A percentile compares a stretch with the other conserved stretches of the same genome.
Evolutionary conservation across 2,329 filamentous ascomycete species (phyloP).

Genomic region (Coleophoma eucalyptorum): DNA sequence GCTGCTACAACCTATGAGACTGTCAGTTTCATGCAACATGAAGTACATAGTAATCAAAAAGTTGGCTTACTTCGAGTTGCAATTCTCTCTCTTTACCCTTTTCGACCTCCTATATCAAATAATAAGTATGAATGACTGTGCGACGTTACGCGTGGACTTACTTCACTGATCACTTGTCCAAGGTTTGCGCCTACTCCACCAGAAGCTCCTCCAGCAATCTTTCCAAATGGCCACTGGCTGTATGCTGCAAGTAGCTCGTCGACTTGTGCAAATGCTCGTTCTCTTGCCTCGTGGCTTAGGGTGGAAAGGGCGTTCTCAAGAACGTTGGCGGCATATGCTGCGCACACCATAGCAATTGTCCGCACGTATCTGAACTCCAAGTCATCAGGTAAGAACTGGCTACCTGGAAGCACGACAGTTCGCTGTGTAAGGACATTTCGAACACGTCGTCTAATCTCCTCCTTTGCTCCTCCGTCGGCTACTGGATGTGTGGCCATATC

Average conservation of each 20-base stretch:
- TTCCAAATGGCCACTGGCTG: constrained; percentile 94
- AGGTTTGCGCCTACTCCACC: constrained; percentile 90
- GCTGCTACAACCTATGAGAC: constrained; percentile 69
- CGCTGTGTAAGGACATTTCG: constrained; percentile 89
- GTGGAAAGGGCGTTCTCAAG: constrained; percentile 96
- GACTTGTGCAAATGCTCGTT: constrained; percentile 93
- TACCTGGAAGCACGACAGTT: constrained; percentile 83
- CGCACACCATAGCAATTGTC: constrained; percentile 95
- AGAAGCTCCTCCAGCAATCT: constrained; percentile 66
- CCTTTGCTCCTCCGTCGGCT: constrained; percentile 93
- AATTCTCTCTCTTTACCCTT: constrained; percentile 89
- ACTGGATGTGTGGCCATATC: constrained; percentile 99
- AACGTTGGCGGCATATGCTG: constrained; percentile 95
- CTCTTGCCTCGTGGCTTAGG: constrained; percentile 88
- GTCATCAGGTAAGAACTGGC: constrained; percentile 88
- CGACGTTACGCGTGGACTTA: constrained; percentile 27
- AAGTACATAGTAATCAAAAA: constrained; percentile 28
- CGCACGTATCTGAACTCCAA: constrained; percentile 91
- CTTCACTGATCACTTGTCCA: constrained; percentile 78
- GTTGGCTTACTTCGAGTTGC: constrained; percentile 76
- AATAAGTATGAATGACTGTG: constrained; percentile 5
- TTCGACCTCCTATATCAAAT: constrained; percentile 62
- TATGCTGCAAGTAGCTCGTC: constrained; percentile 95
- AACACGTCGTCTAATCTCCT: constrained; percentile 91
- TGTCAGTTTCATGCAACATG: constrained; percentile 6